phyloP scores from a whole-genome alignment of 1,284 basidiomycete genomes.

The Pseudozyma tsukubaensis region DNA sequence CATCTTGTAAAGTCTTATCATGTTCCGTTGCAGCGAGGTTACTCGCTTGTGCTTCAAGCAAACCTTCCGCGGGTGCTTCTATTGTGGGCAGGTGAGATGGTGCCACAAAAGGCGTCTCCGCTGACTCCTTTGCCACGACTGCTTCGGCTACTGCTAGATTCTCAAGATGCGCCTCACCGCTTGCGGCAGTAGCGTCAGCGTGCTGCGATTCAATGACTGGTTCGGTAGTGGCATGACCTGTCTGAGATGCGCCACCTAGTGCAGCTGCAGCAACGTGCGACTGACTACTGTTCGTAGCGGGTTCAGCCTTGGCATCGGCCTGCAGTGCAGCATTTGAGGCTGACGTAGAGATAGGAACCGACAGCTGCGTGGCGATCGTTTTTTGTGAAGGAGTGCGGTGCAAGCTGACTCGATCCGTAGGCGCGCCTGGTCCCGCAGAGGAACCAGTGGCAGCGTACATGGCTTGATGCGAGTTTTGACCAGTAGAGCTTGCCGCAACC shows the following conservation, averaged over 20 bases:
- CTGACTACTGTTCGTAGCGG: slow-evolving; percentile 33
- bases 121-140: neutral
- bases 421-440: slow-evolving; percentile 30
- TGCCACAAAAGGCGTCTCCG: slow-evolving; percentile 11
- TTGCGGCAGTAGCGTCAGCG: neutral
- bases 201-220: neutral
- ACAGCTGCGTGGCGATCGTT: slow-evolving; percentile 61
- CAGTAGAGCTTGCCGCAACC: slow-evolving; percentile 54
- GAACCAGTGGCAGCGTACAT: slow-evolving; percentile 30
- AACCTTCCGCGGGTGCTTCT: slow-evolving; percentile 6
- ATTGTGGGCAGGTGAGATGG: slow-evolving; percentile 10
- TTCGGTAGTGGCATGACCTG: slow-evolving; percentile 13
- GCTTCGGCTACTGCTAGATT: neutral
- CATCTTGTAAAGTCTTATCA: slow-evolving; percentile 17
- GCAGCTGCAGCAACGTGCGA: slow-evolving; percentile 16
- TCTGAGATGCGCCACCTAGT: slow-evolving; percentile 2
- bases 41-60: slow-evolving; percentile 32
- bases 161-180: neutral
- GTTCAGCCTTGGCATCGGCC: slow-evolving; percentile 34
- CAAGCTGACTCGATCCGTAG: slow-evolving; percentile 45
- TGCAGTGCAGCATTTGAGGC: slow-evolving; percentile 39
- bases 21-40: slow-evolving; percentile 39
- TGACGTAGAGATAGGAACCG: slow-evolving; percentile 54
- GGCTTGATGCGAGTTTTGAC: slow-evolving; percentile 54
- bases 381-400: slow-evolving; percentile 60